Evolutionary conservation across 2,329 filamentous ascomycete species (phyloP), one percentile per base, ranked within the genome.

Genomic region (Exophiala dermatitidis): DNA sequence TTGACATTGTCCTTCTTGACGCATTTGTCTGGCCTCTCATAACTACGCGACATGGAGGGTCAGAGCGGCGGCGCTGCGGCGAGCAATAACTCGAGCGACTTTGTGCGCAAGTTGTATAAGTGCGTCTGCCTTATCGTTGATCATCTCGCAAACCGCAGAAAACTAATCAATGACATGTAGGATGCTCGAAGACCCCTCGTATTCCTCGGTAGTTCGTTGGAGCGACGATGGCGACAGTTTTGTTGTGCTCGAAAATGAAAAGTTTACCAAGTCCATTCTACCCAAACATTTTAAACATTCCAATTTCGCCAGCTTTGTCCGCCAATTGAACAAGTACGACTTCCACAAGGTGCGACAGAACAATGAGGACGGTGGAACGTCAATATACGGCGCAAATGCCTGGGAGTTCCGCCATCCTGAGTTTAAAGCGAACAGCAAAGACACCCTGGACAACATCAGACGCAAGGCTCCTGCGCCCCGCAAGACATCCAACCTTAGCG

Each of bases 211-310:
- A 57, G 93, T 97, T 46, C 81, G 91, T 72, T 98, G 93, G 93
- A 90, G 90, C 56, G 89, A 95, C 62, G 85, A 90, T 60, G 90
- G 90, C 50, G 88, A 96, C 67, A 95, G 90, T 63, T 98, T 98
- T 67, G 91, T 98, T 54, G 94, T 98, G 47, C 77, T 97, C 50
- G 93, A 98, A 82, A 93, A 96, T 78, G 91, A 97, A 70, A 95
- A 95, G 70, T 98, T 98, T 67, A 97, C 93, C 26, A 95, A 96
- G 69, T 86, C 88, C 37, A 95, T 98, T 64, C 81, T 98, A 10
- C 93, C 93, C 2, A 96, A 97, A 68, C 90, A 97, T 66, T 98
- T 98, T 77, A 98, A 98, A 72, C 93, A 97, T 73, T 95, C 89
- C 79, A 96, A 96, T 70, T 96, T 96, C 74, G 90, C 90, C 32